A percentile compares a stretch with the other conserved stretches of the same genome.
phyloP scores from a whole-genome alignment of 1,284 basidiomycete species.

The Ganoderma boninense region DNA sequence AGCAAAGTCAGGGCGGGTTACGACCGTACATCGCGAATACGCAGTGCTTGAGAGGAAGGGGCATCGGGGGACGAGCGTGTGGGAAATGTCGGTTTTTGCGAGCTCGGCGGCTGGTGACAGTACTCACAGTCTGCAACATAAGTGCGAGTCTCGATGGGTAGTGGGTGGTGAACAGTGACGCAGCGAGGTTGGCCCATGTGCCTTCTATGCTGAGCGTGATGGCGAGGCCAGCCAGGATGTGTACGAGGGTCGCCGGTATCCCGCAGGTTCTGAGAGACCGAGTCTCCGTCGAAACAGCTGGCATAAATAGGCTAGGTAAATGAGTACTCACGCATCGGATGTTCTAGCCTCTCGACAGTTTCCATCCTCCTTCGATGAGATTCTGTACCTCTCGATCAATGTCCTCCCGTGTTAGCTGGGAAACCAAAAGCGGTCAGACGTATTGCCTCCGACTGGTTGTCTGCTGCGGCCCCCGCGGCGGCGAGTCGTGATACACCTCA shows the following conservation, averaged over 20 bases:
- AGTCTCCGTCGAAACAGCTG: no score
- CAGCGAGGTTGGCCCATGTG: background rate
- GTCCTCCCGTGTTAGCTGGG: no score
- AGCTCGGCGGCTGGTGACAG: background rate
- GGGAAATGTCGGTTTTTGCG: background rate
- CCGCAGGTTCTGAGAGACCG: background rate
- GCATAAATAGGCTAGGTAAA: background rate
- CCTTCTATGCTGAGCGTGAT: no score
- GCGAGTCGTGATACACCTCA: no score
- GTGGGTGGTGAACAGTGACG: no score
- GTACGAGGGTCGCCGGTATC: background rate
- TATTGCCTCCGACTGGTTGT: no score
- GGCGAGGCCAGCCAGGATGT: background rate
- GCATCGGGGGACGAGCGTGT: background rate
- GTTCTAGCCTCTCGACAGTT: no score
- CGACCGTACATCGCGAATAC: background rate
- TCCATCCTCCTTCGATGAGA: no score
- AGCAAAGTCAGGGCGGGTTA: background rate
- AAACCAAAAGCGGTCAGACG: no score
- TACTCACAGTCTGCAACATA: background rate
- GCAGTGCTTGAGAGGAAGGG: background rate
- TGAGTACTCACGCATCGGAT: background rate
- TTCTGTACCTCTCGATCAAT: no score
- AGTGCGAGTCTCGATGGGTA: background rate
- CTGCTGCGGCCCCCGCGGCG: no score